phyloP scores from a whole-genome alignment of 2,329 filamentous ascomycete species.

The Bipolaris gigantea region DNA sequence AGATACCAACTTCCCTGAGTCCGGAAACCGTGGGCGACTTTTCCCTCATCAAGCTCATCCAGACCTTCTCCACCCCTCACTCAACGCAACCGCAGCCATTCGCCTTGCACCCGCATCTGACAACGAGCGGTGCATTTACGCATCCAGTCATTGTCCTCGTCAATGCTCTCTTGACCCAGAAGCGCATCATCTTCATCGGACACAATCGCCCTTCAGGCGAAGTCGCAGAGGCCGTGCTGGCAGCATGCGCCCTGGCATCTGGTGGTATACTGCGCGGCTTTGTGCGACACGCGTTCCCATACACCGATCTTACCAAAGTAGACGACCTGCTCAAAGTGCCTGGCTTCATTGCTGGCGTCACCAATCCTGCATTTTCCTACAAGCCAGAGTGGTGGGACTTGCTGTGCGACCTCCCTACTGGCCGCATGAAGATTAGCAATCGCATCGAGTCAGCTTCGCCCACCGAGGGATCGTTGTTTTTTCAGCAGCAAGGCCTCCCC shows the following conservation, averaged over 20 bases:
- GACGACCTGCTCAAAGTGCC: slow-evolving; percentile 95
- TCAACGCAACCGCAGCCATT: slow-evolving; percentile 83
- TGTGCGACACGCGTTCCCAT: slow-evolving; percentile 93
- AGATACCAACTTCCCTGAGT: slow-evolving; percentile 89
- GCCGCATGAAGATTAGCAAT: slow-evolving; percentile 91
- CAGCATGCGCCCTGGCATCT: slow-evolving; percentile 91
- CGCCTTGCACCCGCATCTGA: slow-evolving; percentile 84
- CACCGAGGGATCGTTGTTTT: slow-evolving; percentile 84
- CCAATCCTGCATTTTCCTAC: slow-evolving; percentile 92
- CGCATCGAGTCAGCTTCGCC: slow-evolving; percentile 78
- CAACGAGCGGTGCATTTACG: slow-evolving; percentile 84
- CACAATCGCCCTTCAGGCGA: slow-evolving; percentile 94
- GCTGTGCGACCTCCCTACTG: slow-evolving; percentile 87
- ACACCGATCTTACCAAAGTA: slow-evolving; percentile 96
- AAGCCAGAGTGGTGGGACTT: slow-evolving; percentile 99
- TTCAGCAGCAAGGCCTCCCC: slow-evolving; percentile 68
- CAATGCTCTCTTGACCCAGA: slow-evolving; percentile 94
- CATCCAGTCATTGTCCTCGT: slow-evolving; percentile 94
- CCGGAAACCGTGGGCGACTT: slow-evolving; percentile 98
- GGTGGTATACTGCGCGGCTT: slow-evolving; percentile 92
- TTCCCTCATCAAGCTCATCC: slow-evolving; percentile 93
- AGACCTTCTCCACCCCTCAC: slow-evolving; percentile 86
- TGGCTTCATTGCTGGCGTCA: slow-evolving; percentile 96
- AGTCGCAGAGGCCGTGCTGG: slow-evolving; percentile 95
- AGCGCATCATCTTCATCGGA: slow-evolving; percentile 92